Conservation (phyloP, 805 yeast genomes). For the Ogataea minuta region DNA sequence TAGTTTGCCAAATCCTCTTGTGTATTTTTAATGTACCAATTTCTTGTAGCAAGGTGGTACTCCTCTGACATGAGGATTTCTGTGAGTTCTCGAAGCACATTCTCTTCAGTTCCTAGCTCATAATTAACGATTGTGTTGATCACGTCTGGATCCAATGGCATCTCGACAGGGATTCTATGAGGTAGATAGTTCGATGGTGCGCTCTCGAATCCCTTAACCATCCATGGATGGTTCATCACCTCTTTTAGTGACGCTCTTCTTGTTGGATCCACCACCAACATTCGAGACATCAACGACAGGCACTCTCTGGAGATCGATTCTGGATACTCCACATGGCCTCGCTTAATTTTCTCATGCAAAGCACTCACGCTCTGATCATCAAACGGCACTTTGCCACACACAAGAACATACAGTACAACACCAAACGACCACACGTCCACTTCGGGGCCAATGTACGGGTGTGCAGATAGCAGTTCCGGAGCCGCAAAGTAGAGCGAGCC, state of each 20-base stretch:
- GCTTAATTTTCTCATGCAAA: slow-evolving; percentile 88
- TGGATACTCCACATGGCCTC: slow-evolving; percentile 92
- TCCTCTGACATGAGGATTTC: slow-evolving; percentile 58
- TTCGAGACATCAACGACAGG: slow-evolving; percentile 72
- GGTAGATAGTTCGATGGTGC: slow-evolving; percentile 74
- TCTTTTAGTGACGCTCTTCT: slow-evolving; percentile 78
- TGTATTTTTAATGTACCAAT: slow-evolving; percentile 54
- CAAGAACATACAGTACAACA: slow-evolving; percentile 89
- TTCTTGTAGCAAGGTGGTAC: slow-evolving; percentile 59
- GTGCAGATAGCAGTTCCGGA: slow-evolving; percentile 90
- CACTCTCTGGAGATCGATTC: slow-evolving; percentile 76
- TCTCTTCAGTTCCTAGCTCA: slow-evolving; percentile 72
- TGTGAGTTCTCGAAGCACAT: slow-evolving; percentile 54
- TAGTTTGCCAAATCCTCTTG: slow-evolving; percentile 27
- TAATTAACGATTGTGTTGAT: slow-evolving; percentile 72
- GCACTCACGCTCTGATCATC: slow-evolving; percentile 93
- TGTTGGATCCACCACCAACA: slow-evolving; percentile 88
- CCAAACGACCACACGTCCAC: slow-evolving; percentile 99
- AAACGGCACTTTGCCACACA: slow-evolving; percentile 97
- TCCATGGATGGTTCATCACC: slow-evolving; percentile 90
- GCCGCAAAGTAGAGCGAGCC: slow-evolving; percentile 98
- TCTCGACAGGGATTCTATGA: slow-evolving; percentile 65
- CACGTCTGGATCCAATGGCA: slow-evolving; percentile 66
- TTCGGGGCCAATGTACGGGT: slow-evolving; percentile 93
- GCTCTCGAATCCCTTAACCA: slow-evolving; percentile 80